Evolutionary conservation across 768 basidiomycete genomes (phyloP), one percentile per base, ranked within the genome.

Genomic region (Lactifluus piperatus): DNA sequence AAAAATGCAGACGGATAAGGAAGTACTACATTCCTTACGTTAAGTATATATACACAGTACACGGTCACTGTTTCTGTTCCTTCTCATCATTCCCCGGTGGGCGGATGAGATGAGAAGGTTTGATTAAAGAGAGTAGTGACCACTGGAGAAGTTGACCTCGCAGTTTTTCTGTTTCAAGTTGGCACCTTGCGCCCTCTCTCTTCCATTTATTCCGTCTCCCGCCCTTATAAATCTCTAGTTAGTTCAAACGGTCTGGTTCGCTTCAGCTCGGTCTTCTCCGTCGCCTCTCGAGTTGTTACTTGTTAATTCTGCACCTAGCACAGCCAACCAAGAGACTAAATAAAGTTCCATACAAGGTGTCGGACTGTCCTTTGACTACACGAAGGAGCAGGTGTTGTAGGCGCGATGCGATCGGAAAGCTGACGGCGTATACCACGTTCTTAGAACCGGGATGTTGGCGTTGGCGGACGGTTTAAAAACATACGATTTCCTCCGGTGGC

Each of bases 151-250:
- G 6, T 34, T n/a, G 41, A 4, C 5, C 36, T 13, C 14, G 11
- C 46, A 16, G 22, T 27, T 10, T n/a, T 29, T 20, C 52, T 49
- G 58, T 60, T 60, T 60, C 58, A 55, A 29, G 58, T 60, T 60
- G 47, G 58, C 58, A 52, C 27, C 10, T 60, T 54, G 44, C 53
- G 53, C 58, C 48, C 36, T 11, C 54, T 13, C n/a, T 13, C 26
- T 26, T 36, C 36, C 16, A n/a, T 26, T n/a, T 26, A 36, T 34
- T 11, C n/a, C 13, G 18, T n/a, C 16, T n/a, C 24, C 7, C 24
- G 22, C 20, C 29, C 9, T 14, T 18, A 39, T 14, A 18, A 18
- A 14, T 39, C 30, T 32, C 30, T 32, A 32, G 16, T 22, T 45
- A 3, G 3, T 26, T 18, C 27, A 47, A 50, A 20, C 36, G 36